These are phyloP conservation scores for Patellifolia procumbens DNA, from an alignment of 179 eudicot genomes.

Conservation along the genomic window DNA sequence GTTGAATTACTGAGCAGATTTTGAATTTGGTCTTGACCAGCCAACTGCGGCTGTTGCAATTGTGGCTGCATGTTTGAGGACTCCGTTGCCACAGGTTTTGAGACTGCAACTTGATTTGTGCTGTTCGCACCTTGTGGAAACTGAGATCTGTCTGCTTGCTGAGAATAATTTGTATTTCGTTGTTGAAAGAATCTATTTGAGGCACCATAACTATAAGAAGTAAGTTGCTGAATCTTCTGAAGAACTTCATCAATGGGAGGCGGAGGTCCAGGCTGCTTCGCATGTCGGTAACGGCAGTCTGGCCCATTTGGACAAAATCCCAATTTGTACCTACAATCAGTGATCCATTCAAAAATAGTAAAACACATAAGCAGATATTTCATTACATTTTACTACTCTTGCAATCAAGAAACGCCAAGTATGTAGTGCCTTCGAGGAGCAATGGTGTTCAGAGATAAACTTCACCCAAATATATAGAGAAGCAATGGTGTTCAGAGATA, in stretches of 20 bases:
- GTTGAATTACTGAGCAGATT: conserved; percentile 51
- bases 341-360: conserved; percentile 1
- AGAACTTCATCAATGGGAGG: conserved; percentile 94
- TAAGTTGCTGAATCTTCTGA: conserved; percentile 87
- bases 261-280: conserved; percentile 94
- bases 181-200: conserved; percentile 72
- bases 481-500: background rate
- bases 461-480: background rate
- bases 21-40: conserved; percentile 54
- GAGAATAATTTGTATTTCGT: conserved; percentile 62
- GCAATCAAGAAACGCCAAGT: background rate
- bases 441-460: background rate
- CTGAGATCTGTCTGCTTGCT: conserved; percentile 66
- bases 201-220: conserved; percentile 63
- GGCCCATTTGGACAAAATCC: conserved; percentile 99
- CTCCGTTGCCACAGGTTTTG: conserved; percentile 57
- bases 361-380: background rate
- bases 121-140: conserved; percentile 52
- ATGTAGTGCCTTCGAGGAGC: background rate
- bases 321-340: conserved; percentile 78
- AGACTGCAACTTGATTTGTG: conserved; percentile 43
- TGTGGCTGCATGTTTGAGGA: conserved; percentile 48
- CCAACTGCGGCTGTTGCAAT: conserved; percentile 57
- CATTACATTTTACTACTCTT: background rate
- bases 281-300: conserved; percentile 97